A percentile compares a stretch with the other conserved stretches of the same genome.
Conservation (phyloP, 1,284 basidiomycete genomes). For the Bondarzewia mesenterica region DNA sequence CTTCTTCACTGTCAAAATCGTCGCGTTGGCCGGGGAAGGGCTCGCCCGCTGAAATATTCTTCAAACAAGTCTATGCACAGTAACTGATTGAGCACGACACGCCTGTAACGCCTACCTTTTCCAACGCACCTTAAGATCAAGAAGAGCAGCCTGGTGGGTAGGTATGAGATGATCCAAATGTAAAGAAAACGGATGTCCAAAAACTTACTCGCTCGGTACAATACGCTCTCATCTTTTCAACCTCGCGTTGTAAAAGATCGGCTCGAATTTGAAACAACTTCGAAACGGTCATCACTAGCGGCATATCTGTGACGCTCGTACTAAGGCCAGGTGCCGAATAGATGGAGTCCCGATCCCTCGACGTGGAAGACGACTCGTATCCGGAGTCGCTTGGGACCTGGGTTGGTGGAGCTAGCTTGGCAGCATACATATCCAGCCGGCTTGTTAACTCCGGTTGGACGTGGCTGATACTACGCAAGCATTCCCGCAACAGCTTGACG, state of each 20-base stretch:
- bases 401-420: slow-evolving; percentile 61
- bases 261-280: slow-evolving; percentile 70
- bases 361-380: slow-evolving; percentile 55
- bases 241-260: slow-evolving; percentile 63
- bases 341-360: slow-evolving; percentile 48
- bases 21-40: slow-evolving; percentile 81
- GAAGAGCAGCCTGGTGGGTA: slow-evolving; percentile 64
- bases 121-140: slow-evolving; percentile 77
- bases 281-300: slow-evolving; percentile 64
- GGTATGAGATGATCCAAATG: slow-evolving; percentile 3
- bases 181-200: not conserved
- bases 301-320: slow-evolving; percentile 62
- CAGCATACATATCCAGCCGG: slow-evolving; percentile 76
- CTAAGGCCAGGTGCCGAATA: slow-evolving; percentile 29
- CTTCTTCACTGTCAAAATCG: slow-evolving; percentile 78
- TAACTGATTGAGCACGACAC: not conserved
- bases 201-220: slow-evolving; percentile 74
- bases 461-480: slow-evolving; percentile 62
- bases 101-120: slow-evolving; percentile 1
- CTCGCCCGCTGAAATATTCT: slow-evolving; percentile 81
- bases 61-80: slow-evolving; percentile 71
- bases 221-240: slow-evolving; percentile 59
- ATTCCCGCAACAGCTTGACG: slow-evolving; percentile 79
- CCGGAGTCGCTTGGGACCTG: slow-evolving; percentile 51
- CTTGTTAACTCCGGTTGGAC: slow-evolving; percentile 78